Conservation (phyloP, 495 filamentous ascomycete species). For the Neurospora sp. region DNA sequence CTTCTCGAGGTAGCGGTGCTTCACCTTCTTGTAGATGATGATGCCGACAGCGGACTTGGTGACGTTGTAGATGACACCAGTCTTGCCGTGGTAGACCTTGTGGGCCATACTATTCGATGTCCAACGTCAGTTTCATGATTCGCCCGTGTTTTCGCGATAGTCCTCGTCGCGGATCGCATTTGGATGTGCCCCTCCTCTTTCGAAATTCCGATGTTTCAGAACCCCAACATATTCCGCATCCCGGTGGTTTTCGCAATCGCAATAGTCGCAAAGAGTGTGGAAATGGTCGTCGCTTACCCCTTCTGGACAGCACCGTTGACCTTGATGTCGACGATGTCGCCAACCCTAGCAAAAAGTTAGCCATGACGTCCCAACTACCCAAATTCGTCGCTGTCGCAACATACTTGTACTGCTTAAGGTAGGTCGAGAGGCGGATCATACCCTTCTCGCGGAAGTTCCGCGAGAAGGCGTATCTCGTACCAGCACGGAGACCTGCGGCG, state of each 20-base stretch:
- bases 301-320: conserved; percentile 97
- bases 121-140: conserved; percentile 15
- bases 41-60: conserved; percentile 93
- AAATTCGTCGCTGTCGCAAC: conserved; percentile 5
- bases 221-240: not conserved
- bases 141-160: conserved; percentile 2
- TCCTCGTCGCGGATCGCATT: not conserved
- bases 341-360: conserved; percentile 56
- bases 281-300: conserved; percentile 38
- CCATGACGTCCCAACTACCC: not conserved
- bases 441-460: conserved; percentile 90
- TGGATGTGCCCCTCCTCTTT: not conserved
- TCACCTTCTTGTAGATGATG: conserved; percentile 97
- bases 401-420: conserved; percentile 84
- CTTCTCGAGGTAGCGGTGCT: conserved; percentile 99
- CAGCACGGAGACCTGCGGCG: conserved; percentile 85
- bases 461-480: conserved; percentile 94
- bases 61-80: conserved; percentile 95
- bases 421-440: conserved; percentile 79
- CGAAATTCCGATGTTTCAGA: not conserved
- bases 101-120: conserved; percentile 70
- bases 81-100: conserved; percentile 99
- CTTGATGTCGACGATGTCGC: conserved; percentile 94
- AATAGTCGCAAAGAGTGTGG: not conserved
- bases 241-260: not conserved